phyloP scores from a whole-genome alignment of 345 rosid species.

The Eucalyptus globulus region DNA sequence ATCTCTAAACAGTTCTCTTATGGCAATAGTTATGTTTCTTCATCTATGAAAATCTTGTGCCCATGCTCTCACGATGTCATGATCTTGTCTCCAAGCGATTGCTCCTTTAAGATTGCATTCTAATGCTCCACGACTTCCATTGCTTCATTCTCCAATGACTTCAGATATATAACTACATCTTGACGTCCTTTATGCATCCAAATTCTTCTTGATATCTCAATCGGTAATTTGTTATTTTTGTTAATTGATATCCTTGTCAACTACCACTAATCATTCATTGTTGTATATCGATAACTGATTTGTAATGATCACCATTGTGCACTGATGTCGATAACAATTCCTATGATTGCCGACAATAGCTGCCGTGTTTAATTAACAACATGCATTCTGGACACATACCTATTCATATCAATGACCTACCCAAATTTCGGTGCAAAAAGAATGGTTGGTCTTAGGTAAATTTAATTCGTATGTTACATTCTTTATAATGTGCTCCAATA shows the following conservation, averaged over 20 bases:
- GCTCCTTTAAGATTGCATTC: accelerated
- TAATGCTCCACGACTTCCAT: not conserved
- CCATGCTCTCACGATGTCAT: accelerated
- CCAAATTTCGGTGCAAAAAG: not conserved
- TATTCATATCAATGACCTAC: not conserved
- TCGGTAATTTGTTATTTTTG: not conserved
- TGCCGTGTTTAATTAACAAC: accelerated
- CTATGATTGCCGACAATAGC: not conserved
- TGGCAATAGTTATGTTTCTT: too few species aligned
- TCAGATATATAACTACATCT: too few species aligned
- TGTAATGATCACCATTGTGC: not conserved
- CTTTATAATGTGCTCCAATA: not conserved
- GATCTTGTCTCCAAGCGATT: too few species aligned
- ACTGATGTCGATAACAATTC: not conserved
- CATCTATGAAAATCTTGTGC: accelerated
- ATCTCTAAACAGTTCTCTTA: not conserved
- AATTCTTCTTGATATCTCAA: not conserved
- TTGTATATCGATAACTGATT: too few species aligned
- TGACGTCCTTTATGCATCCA: accelerated
- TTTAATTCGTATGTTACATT: not conserved
- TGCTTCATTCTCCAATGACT: not conserved
- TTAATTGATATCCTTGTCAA: not conserved
- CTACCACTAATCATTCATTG: too few species aligned
- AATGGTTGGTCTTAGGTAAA: not conserved
- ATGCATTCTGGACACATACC: not conserved